These are phyloP conservation scores for Termitomyces sp. DNA, from an alignment of 768 basidiomycete genomes.

Conservation along the genomic window DNA sequence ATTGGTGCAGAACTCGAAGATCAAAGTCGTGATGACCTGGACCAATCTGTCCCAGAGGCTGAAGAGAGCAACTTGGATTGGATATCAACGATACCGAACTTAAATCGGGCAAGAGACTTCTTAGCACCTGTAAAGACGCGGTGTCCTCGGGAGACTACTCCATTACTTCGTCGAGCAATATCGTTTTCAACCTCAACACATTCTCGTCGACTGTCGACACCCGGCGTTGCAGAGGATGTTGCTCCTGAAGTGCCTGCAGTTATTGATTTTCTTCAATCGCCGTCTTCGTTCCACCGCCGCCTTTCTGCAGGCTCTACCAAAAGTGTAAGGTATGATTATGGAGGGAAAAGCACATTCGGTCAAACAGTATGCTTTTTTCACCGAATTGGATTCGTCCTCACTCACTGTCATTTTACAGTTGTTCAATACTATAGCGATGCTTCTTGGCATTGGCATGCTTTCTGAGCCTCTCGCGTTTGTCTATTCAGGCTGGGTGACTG, in stretches of 20 bases:
- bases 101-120: neutral
- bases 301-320: constrained; percentile 30
- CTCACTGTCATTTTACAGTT: constrained; percentile 41
- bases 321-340: constrained; percentile 28
- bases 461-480: constrained; percentile 90
- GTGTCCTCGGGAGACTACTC: constrained; percentile 24
- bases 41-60: constrained; percentile 20
- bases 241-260: neutral
- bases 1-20: constrained; percentile 8
- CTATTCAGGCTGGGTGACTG: constrained; percentile 85
- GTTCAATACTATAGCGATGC: constrained; percentile 86
- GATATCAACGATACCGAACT: neutral
- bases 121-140: neutral
- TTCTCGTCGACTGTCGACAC: constrained; percentile 9
- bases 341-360: constrained; percentile 67
- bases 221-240: neutral
- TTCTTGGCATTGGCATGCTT: constrained; percentile 86
- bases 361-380: constrained; percentile 51
- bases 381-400: neutral
- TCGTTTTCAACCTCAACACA: constrained; percentile 22
- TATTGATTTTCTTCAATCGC: neutral
- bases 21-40: constrained; percentile 14
- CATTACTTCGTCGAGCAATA: constrained; percentile 30
- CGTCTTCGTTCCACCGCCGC: constrained; percentile 19
- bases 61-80: constrained; percentile 10